These are phyloP conservation scores for Dianthus caryophyllus DNA, from an alignment of 148 eudicot species.

Conservation along the genomic window DNA sequence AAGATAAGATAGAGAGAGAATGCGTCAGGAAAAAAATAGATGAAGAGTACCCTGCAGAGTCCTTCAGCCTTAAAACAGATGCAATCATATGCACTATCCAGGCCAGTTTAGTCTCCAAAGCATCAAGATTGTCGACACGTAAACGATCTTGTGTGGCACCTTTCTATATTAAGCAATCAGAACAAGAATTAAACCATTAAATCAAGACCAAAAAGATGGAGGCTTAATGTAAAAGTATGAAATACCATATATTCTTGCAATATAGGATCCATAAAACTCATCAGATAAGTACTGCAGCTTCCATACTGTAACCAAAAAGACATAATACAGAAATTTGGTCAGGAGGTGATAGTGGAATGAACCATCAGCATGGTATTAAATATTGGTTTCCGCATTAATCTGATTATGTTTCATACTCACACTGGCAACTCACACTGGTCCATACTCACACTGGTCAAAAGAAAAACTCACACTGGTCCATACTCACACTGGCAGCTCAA, in stretches of 20 bases:
- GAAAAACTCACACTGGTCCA: no score
- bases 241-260: constrained; percentile 72
- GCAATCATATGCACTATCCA: constrained; percentile 93
- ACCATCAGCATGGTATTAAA: background rate
- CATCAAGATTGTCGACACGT: constrained; percentile 42
- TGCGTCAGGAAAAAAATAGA: no score
- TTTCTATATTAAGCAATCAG: constrained; percentile 36
- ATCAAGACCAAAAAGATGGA: background rate
- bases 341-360: background rate
- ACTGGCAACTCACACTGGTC: no score
- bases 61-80: constrained; percentile 59
- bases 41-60: constrained; percentile 39
- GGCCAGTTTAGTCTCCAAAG: constrained; percentile 77
- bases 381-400: background rate
- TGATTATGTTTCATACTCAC: no score
- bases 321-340: background rate
- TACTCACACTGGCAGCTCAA: no score
- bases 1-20: no score
- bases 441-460: no score
- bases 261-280: constrained; percentile 64
- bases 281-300: constrained; percentile 56
- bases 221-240: background rate
- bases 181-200: background rate
- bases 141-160: constrained; percentile 44
- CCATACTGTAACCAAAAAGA: constrained; percentile 55